phyloP scores from a whole-genome alignment of 805 yeast species.

The Ogataea degrootiae region DNA sequence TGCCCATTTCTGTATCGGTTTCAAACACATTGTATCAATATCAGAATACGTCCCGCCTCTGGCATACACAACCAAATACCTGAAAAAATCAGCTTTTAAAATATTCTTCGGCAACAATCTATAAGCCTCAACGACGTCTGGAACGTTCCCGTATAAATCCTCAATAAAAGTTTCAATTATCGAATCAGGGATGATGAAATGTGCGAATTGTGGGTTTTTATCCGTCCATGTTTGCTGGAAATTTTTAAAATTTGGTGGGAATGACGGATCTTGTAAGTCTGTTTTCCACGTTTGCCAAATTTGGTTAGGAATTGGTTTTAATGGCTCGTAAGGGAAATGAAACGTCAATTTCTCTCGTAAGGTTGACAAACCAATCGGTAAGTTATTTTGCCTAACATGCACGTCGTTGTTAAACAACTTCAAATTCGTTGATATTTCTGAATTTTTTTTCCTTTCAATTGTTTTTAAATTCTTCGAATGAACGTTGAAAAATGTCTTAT shows the following conservation, averaged over 20 bases:
- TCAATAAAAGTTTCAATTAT: slow-evolving; percentile 48
- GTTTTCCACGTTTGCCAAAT: slow-evolving; percentile 97
- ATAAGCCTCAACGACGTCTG: slow-evolving; percentile 75
- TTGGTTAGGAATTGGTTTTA: slow-evolving; percentile 62
- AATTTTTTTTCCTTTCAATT: no score
- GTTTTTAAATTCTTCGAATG: no score
- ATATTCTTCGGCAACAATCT: slow-evolving; percentile 72
- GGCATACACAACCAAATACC: slow-evolving; percentile 82
- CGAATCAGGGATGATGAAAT: slow-evolving; percentile 68
- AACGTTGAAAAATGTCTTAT: no score
- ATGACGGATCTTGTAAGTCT: slow-evolving; percentile 47
- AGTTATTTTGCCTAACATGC: slow-evolving; percentile 7
- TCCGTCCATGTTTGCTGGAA: slow-evolving; percentile 61
- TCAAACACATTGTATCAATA: slow-evolving; percentile 75
- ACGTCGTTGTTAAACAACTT: no score
- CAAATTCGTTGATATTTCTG: no score
- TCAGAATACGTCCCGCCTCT: slow-evolving; percentile 93
- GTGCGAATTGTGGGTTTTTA: slow-evolving; percentile 58
- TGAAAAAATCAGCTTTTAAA: slow-evolving; percentile 87
- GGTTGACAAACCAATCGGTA: slow-evolving; percentile 15
- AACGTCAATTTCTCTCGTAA: slow-evolving; percentile 57
- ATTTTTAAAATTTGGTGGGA: slow-evolving; percentile 48
- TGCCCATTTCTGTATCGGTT: slow-evolving; percentile 75
- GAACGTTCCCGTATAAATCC: slow-evolving; percentile 62
- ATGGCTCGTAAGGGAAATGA: slow-evolving; percentile 71